Evolutionary conservation across 148 eudicot species (phyloP), one percentile per base, ranked within the genome.

Genomic region (Diospyros kaki): DNA sequence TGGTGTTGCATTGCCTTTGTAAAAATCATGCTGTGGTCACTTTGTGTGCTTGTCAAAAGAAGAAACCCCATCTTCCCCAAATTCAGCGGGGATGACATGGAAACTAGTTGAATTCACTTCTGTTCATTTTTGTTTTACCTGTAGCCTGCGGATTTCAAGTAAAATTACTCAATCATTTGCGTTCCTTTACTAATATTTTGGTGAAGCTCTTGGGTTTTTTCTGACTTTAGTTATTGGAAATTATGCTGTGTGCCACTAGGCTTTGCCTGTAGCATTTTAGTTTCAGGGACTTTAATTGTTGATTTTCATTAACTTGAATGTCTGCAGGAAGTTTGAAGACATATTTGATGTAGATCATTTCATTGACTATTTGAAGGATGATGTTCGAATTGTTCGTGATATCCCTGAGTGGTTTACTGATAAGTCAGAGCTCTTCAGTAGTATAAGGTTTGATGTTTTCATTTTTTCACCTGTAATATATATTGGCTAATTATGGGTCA

Each of bases 311-410:
- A 1, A 13, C 58, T 69, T 52, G 51, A 58, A 70, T 73, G 41
- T 58, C 45, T 86, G 77, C 87, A 94, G 98, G 89, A 94, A 94
- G 78, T 87, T 92, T 75, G 96, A 95, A 89, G 99, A 95, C 77
- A 92, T 95, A 71, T 95, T 95, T 86, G 97, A 95, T 78, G 99
- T 95, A 48, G 97, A 95, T 84, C 96, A 95, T 88, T 95, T 95
- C 79, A 92, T 95, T 79, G 97, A 95, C 81, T 95, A 95, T 85
- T 83, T 95, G 85, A 92, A 90, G 90, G 91, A 92, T 77, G 99
- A 95, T 80, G 94, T 95, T 64, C 86, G 80, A 39, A 95, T 95
- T 77, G 91, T 95, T 53, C 97, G 97, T 79, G 99, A 92, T 82
- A 95, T 95, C 73, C 99, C 99, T 7, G 94, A 89, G 66, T 95